phyloP scores from a whole-genome alignment of 2,329 filamentous ascomycete species.

The Diaporthe destruens region DNA sequence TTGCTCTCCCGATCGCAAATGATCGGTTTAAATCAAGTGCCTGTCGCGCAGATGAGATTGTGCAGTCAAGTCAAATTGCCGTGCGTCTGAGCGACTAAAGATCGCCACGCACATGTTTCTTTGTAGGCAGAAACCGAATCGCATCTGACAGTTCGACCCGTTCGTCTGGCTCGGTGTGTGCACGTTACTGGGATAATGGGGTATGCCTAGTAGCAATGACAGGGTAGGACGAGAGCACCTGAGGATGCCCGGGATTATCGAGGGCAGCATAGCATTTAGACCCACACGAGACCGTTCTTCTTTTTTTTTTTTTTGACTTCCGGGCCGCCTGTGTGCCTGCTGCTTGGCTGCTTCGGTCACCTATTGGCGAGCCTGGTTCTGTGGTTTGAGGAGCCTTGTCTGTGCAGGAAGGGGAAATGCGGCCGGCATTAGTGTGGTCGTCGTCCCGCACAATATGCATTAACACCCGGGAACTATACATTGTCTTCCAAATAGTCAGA shows the following conservation, averaged over 20 bases:
- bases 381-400: constrained; percentile 4
- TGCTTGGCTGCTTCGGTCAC: constrained; percentile 16
- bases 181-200: background rate
- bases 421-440: background rate
- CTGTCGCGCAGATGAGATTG: background rate
- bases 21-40: background rate
- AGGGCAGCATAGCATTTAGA: background rate
- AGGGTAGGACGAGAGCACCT: no score
- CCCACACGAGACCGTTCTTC: background rate
- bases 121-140: background rate
- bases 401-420: background rate
- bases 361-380: background rate
- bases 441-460: background rate
- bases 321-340: constrained; percentile 4
- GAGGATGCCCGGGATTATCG: background rate
- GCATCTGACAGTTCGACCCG: constrained; percentile 21
- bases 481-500: constrained; percentile 19
- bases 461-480: background rate
- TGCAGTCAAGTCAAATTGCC: constrained; percentile 3
- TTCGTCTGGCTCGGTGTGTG: background rate
- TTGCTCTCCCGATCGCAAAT: background rate
- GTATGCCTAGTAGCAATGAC: background rate
- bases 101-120: constrained; percentile 27
- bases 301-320: constrained; percentile 4
- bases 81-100: constrained; percentile 3